Evolutionary conservation across 441 rosid genomes (phyloP), one percentile per base, ranked within the genome.

Genomic region (Flueggea neowawraea): DNA sequence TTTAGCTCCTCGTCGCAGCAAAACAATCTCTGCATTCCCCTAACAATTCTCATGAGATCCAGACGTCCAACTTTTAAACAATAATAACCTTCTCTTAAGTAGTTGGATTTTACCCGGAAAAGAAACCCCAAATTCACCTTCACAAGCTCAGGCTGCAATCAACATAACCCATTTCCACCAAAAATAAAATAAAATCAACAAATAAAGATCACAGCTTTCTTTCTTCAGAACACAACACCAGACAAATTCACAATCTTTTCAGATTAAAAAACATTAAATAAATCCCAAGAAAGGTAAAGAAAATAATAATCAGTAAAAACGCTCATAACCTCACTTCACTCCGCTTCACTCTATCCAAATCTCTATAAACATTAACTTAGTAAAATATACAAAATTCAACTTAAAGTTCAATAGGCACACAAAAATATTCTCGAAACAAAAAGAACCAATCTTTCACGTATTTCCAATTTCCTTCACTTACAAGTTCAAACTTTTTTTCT

Each of bases 11-110:
- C 82, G 33, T 66, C 50, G 16, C 59, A 14, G 72, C 79, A 64
- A 80, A 85, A 80, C 79, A 58, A 78, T 85, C 84, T 90, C 92
- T 86, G 97, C 95, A 94, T 94, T 87, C 98, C 98, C 97, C 98
- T 87, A 79, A 75, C 82, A 87, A 85, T 77, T 84, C 89, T 90
- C 96, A 94, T 88, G 91, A 92, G 90, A 86, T 73, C 90, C 75
- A 79, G 81, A 77, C 75, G 79, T 81, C 75, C 78, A 68, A 77
- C 78, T 70, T 76, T 72, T 74, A 74, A 80, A 84, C 81, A 81
- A 78, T 72, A 83, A 82, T 71, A 83, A 77, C 89, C 84, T 70
- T 78, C 78, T 68, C 80, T 22, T 78, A 82, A 74, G 79, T 73
- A 72, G 72, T 71, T 44, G 28, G 72, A 74, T 57, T 57, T 14